phyloP scores from a whole-genome alignment of 352 stramenopile species.

The Pythium insidiosum region DNA sequence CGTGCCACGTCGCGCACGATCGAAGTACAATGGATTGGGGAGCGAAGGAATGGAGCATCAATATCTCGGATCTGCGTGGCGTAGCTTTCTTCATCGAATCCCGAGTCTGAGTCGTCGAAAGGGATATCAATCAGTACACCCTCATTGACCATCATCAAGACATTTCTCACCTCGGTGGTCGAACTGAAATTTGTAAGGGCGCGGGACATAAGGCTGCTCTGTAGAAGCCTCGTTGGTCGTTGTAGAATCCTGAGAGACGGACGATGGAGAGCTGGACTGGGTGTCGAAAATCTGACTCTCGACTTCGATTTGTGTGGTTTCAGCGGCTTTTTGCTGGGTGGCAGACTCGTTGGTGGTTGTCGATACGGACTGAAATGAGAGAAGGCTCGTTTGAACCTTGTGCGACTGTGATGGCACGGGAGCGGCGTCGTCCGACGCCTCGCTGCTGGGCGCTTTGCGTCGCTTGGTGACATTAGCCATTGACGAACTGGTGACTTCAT shows the following conservation, averaged over 20 bases:
- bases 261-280: no score
- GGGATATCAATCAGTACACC: background rate
- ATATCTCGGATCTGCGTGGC: slow-evolving; percentile 41
- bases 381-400: slow-evolving; percentile 64
- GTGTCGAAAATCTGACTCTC: no score
- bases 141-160: background rate
- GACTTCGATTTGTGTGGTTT: no score
- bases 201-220: slow-evolving; percentile 21
- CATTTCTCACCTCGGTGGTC: slow-evolving; percentile 26
- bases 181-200: slow-evolving; percentile 48
- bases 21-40: slow-evolving; percentile 28
- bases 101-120: slow-evolving; percentile 34
- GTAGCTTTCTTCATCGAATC: slow-evolving; percentile 66
- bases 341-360: no score
- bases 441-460: slow-evolving; percentile 5
- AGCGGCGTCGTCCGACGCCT: slow-evolving; percentile 33
- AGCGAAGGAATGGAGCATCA: slow-evolving; percentile 21
- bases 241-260: no score
- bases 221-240: slow-evolving; percentile 1
- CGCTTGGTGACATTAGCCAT: background rate
- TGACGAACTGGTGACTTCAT: no score
- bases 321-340: no score
- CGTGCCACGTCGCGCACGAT: slow-evolving; percentile 52
- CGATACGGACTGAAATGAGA: slow-evolving; percentile 44
- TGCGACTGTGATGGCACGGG: slow-evolving; percentile 18